Evolutionary conservation across 2,329 filamentous ascomycete species (phyloP).

Genomic region (Cytospora leucostoma): DNA sequence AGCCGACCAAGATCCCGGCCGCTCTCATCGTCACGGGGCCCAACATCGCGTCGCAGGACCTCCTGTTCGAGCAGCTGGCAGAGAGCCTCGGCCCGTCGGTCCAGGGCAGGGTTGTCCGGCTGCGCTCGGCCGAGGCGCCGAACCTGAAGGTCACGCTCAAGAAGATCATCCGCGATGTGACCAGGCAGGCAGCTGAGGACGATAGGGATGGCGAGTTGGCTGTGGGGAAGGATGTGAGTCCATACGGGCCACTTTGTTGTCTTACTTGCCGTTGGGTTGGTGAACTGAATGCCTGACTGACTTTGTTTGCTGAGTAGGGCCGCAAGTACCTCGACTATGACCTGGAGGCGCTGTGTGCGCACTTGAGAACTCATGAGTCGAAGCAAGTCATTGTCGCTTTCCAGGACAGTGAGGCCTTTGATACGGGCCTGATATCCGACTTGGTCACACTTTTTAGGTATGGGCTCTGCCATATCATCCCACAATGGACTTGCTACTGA

Average conservation of each 20-base stretch:
- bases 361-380: constrained; percentile 54
- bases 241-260: neutral
- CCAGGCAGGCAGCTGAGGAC: constrained; percentile 47
- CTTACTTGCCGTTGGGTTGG: neutral
- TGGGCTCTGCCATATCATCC: constrained; percentile 28
- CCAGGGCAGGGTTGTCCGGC: constrained; percentile 60
- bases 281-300: neutral
- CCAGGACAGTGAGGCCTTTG: constrained; percentile 82
- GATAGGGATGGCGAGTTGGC: constrained; percentile 56
- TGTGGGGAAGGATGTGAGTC: constrained; percentile 50
- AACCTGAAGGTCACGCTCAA: constrained; percentile 75
- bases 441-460: constrained; percentile 69
- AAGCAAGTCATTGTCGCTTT: constrained; percentile 70
- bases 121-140: constrained; percentile 70
- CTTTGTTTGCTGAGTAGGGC: constrained; percentile 43
- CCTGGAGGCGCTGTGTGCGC: constrained; percentile 67
- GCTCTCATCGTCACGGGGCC: constrained; percentile 77
- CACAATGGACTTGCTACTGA: constrained; percentile 35
- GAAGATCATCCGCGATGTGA: constrained; percentile 70
- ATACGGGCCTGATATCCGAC: constrained; percentile 70
- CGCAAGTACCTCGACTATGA: constrained; percentile 76
- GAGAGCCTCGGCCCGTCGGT: constrained; percentile 52
- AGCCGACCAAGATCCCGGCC: constrained; percentile 58
- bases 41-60: constrained; percentile 73
- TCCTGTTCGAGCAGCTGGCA: constrained; percentile 72